Conservation (phyloP, 768 basidiomycete genomes). For the Auricularia sp. region DNA sequence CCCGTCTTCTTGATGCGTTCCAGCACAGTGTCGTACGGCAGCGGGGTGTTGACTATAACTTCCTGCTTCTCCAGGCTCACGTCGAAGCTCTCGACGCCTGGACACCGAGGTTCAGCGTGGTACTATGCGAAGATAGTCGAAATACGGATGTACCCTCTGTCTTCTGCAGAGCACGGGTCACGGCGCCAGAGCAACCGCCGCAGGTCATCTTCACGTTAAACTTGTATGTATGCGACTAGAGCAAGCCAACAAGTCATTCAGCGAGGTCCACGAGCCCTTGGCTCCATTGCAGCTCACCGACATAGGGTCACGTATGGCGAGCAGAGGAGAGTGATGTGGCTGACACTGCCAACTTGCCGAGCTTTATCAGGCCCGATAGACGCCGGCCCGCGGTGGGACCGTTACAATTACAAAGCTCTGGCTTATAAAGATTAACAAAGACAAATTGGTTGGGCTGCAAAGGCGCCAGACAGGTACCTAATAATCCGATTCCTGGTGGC, state of each 20-base stretch:
- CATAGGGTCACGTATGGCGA: too few species aligned
- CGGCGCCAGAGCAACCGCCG: conserved; percentile 74
- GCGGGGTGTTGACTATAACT: conserved; percentile 54
- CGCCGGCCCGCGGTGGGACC: too few species aligned
- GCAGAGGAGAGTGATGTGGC: too few species aligned
- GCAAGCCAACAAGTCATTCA: neutral
- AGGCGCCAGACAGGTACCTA: too few species aligned
- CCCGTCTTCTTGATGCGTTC: conserved; percentile 85
- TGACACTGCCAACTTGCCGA: too few species aligned
- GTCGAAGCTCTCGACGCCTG: conserved; percentile 48
- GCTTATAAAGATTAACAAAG: too few species aligned
- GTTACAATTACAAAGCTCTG: too few species aligned
- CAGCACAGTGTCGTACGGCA: conserved; percentile 53
- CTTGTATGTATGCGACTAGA: conserved; percentile 43
- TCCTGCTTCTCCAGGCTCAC: conserved; percentile 61
- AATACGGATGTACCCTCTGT: conserved; percentile 32
- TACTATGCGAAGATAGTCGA: conserved; percentile 1
- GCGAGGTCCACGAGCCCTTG: too few species aligned
- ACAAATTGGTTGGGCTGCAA: too few species aligned
- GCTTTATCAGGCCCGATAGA: too few species aligned
- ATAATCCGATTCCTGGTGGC: too few species aligned
- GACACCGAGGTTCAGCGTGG: neutral
- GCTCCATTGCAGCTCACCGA: too few species aligned
- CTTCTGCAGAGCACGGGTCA: conserved; percentile 64
- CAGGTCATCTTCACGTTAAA: conserved; percentile 93